These are phyloP conservation scores for Sporisorium graminicola DNA, from an alignment of 1,284 basidiomycete species.

Conservation along the genomic window DNA sequence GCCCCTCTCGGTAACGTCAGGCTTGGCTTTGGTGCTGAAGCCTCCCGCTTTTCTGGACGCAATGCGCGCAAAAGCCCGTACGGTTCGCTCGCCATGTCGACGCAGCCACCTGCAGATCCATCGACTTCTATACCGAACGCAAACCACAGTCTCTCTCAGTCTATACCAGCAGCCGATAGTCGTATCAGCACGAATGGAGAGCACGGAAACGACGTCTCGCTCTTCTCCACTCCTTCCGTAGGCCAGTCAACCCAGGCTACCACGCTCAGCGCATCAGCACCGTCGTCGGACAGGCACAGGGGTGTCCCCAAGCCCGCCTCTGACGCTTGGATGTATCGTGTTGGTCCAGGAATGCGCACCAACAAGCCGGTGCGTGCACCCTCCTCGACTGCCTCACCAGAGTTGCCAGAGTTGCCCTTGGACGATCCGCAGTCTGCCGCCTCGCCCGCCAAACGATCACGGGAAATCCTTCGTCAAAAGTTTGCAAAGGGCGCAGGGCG, in stretches of 20 bases:
- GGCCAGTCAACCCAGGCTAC: not conserved
- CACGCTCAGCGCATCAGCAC: constrained; percentile 16
- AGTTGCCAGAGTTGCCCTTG: constrained; percentile 13
- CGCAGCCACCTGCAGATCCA: not conserved
- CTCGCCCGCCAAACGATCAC: constrained; percentile 38
- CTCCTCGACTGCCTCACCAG: constrained; percentile 9
- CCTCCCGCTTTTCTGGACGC: constrained; percentile 18
- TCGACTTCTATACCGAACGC: not conserved
- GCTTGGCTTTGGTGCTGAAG: constrained; percentile 44
- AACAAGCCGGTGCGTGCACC: constrained; percentile 24
- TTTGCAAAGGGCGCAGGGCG: constrained; percentile 57
- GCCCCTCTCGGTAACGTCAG: constrained; percentile 66
- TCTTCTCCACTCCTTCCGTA: not conserved
- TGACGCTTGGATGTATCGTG: constrained; percentile 64
- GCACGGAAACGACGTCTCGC: not conserved
- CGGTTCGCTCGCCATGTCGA: constrained; percentile 19
- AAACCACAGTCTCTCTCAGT: not conserved
- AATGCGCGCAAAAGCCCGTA: constrained; percentile 23
- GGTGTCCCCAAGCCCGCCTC: constrained; percentile 53
- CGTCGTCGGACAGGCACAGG: constrained; percentile 33
- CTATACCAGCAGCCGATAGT: not conserved
- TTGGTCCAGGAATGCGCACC: constrained; percentile 60
- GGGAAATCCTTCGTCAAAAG: constrained; percentile 53
- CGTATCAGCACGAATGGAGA: not conserved
- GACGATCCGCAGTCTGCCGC: constrained; percentile 14